Evolutionary conservation across 768 basidiomycete genomes (phyloP), one percentile per base, ranked within the genome.

Genomic region (Tricholoma terreum): DNA sequence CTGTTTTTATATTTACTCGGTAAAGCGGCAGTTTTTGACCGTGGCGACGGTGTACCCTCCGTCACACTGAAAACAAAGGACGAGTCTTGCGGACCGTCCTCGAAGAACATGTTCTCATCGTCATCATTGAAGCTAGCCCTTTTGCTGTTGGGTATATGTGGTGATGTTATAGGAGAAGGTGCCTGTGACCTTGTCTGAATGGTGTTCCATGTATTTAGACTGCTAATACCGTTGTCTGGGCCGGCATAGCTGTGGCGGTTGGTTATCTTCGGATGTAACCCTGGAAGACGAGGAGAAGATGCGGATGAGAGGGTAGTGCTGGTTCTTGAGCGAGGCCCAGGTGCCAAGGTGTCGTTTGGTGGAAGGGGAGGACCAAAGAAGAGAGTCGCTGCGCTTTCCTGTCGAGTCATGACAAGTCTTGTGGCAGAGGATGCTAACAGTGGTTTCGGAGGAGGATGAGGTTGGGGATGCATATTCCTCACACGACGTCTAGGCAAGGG

Each of bases 211-310:
- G 67, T 54, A 55, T 69, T 62, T 30, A 73, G 55, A 58, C 61
- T 62, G 36, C 56, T 61, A 31, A 56, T 52, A 46, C 66, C 70
- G 58, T 66, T 70, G 10, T 72, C 75, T 12, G 77, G 69, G 5
- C 85, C 86, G 14, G 83, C 81, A 68, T 87, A 88, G 60, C 86
- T 89, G 61, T 89, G 87, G 56, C 87, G 79, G 62, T 81, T 83
- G 33, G 69, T 58, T 21, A 69, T 54, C 53, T 71, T 72, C 3
- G 75, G 69, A 58, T 75, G 70, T 5, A 48, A 19, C 17, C 58
- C 35, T 42, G 34, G 61, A 6, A 67, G 50, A 59, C 68, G 57
- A 5, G 67, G 63, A 17, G 65, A 55, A 49, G 63, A 55, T 42
- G 54, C 50, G 3, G 71, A n/a, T n/a, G n/a, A 64, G 31, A 67